Evolutionary conservation across 345 rosid species (phyloP), one percentile per base, ranked within the genome.

Genomic region (Erysimum cheiranthoides): DNA sequence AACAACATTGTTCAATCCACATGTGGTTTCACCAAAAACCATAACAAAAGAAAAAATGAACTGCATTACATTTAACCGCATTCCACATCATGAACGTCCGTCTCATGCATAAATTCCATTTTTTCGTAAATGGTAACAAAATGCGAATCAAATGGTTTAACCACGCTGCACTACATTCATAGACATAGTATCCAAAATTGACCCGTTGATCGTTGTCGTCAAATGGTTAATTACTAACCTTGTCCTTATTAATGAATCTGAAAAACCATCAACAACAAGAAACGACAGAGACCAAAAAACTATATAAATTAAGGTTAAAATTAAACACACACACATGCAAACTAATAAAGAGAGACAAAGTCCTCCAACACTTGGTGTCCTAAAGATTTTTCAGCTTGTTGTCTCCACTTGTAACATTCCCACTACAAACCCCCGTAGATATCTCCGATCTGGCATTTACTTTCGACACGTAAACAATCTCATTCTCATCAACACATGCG

Each of bases 161-260:
- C 39, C 14, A 4, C 5, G 11, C 43, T 32, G 10, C 6, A 32
- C 36, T 8, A 34, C 36, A 34, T 8, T 34, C 36, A 34, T 34
- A 34, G 36, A 8, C 36, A 34, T 35, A 17, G 8, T 52, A 52
- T 52, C 14, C 31, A 27, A n/a, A n/a, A 27, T 5, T 16, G 54
- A 46, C 4, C 0, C 17, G 47, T 61, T 65, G 32, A 66, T 66
- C 7, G 6, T 10, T 39, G 52, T 31, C 14, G 18, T 65, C 45
- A 53, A 52, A 73, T 57, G 34, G 42, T 74, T n/a, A n/a, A n/a
- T n/a, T 66, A 60, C 67, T 59, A 66, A 36, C 34, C 35, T 58
- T 32, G 56, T 66, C 66, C 66, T 75, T 75, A 76, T 76, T 61
- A 61, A 61, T 61, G 57, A 61, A 76, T 5, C 58, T 52, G 63